Evolutionary conservation across 1,284 basidiomycete species (phyloP).

Genomic region (Megacollybia platyphylla): DNA sequence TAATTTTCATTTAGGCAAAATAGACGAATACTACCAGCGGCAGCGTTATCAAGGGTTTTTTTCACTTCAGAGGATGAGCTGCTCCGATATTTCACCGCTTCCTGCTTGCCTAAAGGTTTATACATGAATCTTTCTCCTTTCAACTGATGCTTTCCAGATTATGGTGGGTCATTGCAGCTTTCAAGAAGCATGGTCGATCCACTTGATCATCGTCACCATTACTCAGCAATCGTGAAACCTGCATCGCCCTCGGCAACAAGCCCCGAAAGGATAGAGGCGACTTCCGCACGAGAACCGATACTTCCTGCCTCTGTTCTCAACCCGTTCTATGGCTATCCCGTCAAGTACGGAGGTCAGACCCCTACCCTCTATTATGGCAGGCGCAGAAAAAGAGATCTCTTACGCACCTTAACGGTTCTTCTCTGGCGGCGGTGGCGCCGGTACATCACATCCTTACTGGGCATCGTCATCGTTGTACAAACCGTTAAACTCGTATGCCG

Average conservation of each 20-base stretch:
- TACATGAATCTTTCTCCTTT: slow-evolving; percentile 6
- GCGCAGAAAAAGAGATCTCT: slow-evolving; percentile 57
- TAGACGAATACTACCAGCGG: slow-evolving; percentile 59
- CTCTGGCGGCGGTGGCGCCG: slow-evolving; percentile 55
- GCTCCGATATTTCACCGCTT: slow-evolving; percentile 39
- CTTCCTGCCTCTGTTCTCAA: slow-evolving; percentile 50
- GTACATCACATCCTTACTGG: slow-evolving; percentile 21
- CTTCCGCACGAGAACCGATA: slow-evolving; percentile 15
- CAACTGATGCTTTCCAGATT: slow-evolving; percentile 27
- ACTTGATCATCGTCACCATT: slow-evolving; percentile 18
- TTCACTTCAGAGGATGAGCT: slow-evolving; percentile 58
- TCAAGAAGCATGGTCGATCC: slow-evolving; percentile 35
- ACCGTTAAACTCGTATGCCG: not conserved
- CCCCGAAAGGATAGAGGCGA: not conserved
- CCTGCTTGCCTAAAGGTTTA: slow-evolving; percentile 47
- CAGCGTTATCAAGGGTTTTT: slow-evolving; percentile 59
- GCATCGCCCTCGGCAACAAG: not conserved
- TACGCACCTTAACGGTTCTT: slow-evolving; percentile 49
- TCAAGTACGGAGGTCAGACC: slow-evolving; percentile 18
- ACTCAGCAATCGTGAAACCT: slow-evolving; percentile 8
- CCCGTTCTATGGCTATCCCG: slow-evolving; percentile 80
- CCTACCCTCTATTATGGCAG: slow-evolving; percentile 43
- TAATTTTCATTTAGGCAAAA: slow-evolving; percentile 5
- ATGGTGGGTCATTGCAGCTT: slow-evolving; percentile 41
- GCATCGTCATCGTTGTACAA: slow-evolving; percentile 13